Percentiles rank a stretch among this genome's conserved stretches.
Evolutionary conservation across 306 rosid species (phyloP).

Genomic region (Castanea crenata): DNA sequence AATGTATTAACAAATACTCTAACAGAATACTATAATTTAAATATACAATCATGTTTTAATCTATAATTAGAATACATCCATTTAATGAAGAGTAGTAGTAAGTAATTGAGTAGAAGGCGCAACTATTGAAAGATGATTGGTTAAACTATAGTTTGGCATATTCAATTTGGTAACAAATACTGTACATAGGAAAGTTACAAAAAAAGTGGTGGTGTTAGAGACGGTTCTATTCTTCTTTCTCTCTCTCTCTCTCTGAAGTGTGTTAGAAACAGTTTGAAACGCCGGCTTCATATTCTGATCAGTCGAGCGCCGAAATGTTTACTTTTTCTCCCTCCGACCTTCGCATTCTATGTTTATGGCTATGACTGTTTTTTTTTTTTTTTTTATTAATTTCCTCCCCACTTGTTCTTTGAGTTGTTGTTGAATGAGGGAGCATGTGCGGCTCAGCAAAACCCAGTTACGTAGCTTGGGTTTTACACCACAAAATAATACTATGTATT

Average conservation of each 20-base stretch:
- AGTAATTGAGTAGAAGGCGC: not conserved
- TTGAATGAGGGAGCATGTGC: not conserved
- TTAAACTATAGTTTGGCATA: not conserved
- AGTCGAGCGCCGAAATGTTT: conserved; percentile 55
- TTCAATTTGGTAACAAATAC: not conserved
- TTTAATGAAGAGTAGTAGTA: not conserved
- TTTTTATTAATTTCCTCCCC: not conserved
- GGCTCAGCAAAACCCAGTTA: not conserved
- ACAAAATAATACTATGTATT: not conserved
- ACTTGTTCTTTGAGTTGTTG: not conserved
- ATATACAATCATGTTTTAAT: not conserved
- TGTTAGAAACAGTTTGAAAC: conserved; percentile 14
- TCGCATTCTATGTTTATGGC: not conserved
- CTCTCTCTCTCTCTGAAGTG: not conserved
- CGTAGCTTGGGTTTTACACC: not conserved
- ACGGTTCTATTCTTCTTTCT: not conserved
- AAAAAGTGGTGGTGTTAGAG: not conserved
- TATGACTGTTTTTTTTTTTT: not conserved
- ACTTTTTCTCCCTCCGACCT: not conserved
- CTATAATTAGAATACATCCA: not conserved
- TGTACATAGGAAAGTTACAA: not conserved
- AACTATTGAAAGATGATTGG: not conserved
- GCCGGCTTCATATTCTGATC: conserved; percentile 23
- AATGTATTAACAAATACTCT: no score
- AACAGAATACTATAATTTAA: not conserved